Evolutionary conservation across 2,329 filamentous ascomycete genomes (phyloP), one percentile per base, ranked within the genome.

Genomic region (Fusarium mexicanum): DNA sequence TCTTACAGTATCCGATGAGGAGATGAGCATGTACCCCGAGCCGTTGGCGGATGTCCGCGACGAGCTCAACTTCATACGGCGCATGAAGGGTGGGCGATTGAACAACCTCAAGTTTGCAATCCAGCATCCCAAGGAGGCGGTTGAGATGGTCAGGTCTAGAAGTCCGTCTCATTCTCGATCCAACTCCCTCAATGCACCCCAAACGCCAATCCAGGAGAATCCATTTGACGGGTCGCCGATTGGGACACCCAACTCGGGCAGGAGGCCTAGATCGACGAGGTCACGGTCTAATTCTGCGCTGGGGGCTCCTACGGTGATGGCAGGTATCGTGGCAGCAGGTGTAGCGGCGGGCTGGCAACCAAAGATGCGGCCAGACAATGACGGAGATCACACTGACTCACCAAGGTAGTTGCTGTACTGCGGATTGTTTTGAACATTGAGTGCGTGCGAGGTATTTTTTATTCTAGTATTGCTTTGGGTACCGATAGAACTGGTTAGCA

Each of bases 81-180:
- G 88, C 75, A 88, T 96, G 83, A 94, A 93, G 84, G 94, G 94
- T 74, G 94, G 94, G 44, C 92, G 94, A 69, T 84, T 97, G 67
- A 95, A 94, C 85, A 92, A 93, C 79, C 86, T 97, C 75, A 94
- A 91, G 83, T 96, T 94, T 81, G 91, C 91, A 67, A 90, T 96
- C 71, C 86, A 91, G 79, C 91, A 96, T 78, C 93, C 93, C 67
- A 91, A 90, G 78, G 91, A 95, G 81, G 89, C 89, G 6, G 88
- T 94, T 77, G 73, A 75, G 51, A 85, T 91, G 75, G 85, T 87
- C 53, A 87, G 87, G 76, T 90, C 88, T 54, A 87, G 90, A 76
- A 92, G 90, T 79, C 90, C 89, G 10, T 92, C 91, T 64, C 86
- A 88, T 79, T 91, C 88, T 73, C 83, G 92, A 70, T 91, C 89